Percentiles rank a stretch among this genome's conserved stretches.
Conservation (phyloP, 73 alveolate genomes). For the Urostyla sp. region DNA sequence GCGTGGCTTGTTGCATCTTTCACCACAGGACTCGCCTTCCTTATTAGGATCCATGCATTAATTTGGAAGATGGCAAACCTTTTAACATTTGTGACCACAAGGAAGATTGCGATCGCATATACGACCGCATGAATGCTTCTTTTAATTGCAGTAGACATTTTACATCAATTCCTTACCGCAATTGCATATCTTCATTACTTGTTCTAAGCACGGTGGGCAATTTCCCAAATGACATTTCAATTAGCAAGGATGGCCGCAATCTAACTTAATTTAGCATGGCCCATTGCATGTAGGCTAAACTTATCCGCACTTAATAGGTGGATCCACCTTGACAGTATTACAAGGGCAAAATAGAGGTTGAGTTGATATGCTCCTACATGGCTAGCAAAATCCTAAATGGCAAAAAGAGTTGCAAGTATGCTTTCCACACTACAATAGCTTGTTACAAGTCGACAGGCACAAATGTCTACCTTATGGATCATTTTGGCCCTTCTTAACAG, state of each 20-base stretch:
- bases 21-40: conserved; percentile 60
- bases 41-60: conserved; percentile 28
- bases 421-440: conserved; percentile 89
- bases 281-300: conserved; percentile 74
- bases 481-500: conserved; percentile 73
- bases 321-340: conserved; percentile 81
- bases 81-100: conserved; percentile 73
- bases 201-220: conserved; percentile 82
- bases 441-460: conserved; percentile 90
- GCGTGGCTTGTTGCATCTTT: conserved; percentile 63
- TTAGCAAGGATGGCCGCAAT: conserved; percentile 91
- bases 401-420: conserved; percentile 94
- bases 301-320: conserved; percentile 91
- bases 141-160: conserved; percentile 64
- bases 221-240: conserved; percentile 76
- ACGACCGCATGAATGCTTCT: conserved; percentile 72
- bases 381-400: conserved; percentile 94
- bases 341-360: conserved; percentile 92
- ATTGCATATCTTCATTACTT: conserved; percentile 72
- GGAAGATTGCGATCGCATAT: conserved; percentile 59
- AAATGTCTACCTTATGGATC: conserved; percentile 91
- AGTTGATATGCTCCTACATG: conserved; percentile 88
- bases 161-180: conserved; percentile 71
- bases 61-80: conserved; percentile 66
- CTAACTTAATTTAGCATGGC: conserved; percentile 80